A percentile compares a stretch with the other conserved stretches of the same genome.
Evolutionary conservation across 2,329 filamentous ascomycete species (phyloP).

Genomic region (Alternaria gansuensis): DNA sequence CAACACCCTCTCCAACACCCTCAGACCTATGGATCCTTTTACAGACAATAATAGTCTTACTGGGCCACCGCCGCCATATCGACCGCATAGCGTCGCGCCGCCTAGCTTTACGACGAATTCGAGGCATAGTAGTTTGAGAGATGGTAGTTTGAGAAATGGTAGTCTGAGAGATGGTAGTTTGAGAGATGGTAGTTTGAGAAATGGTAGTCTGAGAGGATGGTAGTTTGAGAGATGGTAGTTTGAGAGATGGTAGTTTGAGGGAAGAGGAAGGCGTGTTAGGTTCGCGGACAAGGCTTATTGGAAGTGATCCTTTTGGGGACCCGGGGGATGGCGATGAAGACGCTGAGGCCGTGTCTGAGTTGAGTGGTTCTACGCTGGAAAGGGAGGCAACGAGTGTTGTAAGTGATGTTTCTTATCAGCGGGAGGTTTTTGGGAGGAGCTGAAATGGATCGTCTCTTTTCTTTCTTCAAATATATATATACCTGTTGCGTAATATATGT

Average conservation of each 20-base stretch:
- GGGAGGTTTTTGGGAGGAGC: slow-evolving; percentile 13
- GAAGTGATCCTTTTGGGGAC: slow-evolving; percentile 49
- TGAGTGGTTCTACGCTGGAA: slow-evolving; percentile 35
- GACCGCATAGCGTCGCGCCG: slow-evolving; percentile 44
- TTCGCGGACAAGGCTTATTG: slow-evolving; percentile 38
- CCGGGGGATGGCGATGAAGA: slow-evolving; percentile 22
- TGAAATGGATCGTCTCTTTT: background rate
- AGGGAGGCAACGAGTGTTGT: slow-evolving; percentile 41
- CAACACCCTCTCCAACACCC: slow-evolving; percentile 34
- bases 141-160: background rate
- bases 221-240: slow-evolving; percentile 46
- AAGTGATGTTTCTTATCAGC: slow-evolving; percentile 47
- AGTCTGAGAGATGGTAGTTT: too few species aligned
- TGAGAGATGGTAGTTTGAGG: slow-evolving; percentile 22
- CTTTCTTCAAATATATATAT: slow-evolving; percentile 27
- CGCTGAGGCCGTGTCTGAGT: slow-evolving; percentile 41
- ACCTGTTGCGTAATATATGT: background rate
- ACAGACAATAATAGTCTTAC: slow-evolving; percentile 40
- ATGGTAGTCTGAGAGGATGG: too few species aligned
- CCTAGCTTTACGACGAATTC: slow-evolving; percentile 43
- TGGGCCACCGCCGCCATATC: slow-evolving; percentile 51
- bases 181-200: too few species aligned
- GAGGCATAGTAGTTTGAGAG: slow-evolving; percentile 46
- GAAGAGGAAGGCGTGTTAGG: slow-evolving; percentile 17
- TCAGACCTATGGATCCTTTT: slow-evolving; percentile 39